A percentile compares a stretch with the other conserved stretches of the same genome.
Conservation (phyloP, 306 rosid genomes). For the Casuarina cunninghamiana region DNA sequence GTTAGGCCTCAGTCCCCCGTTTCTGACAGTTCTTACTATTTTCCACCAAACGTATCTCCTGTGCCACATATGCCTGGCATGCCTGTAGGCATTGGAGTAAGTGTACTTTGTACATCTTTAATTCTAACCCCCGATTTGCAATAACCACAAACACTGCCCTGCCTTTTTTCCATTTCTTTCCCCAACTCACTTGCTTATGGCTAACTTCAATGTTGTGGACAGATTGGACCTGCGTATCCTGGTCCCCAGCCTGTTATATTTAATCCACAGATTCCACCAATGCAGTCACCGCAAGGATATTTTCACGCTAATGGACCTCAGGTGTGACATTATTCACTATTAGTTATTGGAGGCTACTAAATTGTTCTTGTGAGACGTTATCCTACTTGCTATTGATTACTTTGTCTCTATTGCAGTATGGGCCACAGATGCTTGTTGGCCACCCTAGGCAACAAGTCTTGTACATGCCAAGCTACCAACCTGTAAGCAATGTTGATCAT, state of each 20-base stretch:
- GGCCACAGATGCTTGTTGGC: constrained; percentile 68
- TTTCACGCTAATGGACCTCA: constrained; percentile 91
- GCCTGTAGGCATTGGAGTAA: constrained; percentile 87
- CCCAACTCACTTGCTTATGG: constrained; percentile 4
- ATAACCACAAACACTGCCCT: too few relatives aligned
- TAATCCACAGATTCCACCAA: constrained; percentile 71
- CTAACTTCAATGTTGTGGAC: constrained; percentile 33
- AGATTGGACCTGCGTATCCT: constrained; percentile 75
- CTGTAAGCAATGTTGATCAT: constrained; percentile 60
- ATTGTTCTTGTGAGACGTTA: not conserved
- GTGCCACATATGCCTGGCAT: constrained; percentile 73
- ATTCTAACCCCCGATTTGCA: not conserved
- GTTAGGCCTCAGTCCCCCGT: constrained; percentile 86
- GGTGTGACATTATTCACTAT: constrained; percentile 44
- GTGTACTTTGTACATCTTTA: constrained; percentile 24
- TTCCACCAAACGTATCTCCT: constrained; percentile 49
- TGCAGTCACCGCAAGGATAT: constrained; percentile 68
- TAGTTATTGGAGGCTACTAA: constrained; percentile 12
- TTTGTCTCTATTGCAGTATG: constrained; percentile 64
- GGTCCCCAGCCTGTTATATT: constrained; percentile 75
- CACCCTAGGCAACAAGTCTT: constrained; percentile 84
- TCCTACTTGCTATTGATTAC: constrained; percentile 12
- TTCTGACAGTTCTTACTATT: constrained; percentile 81
- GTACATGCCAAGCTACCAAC: constrained; percentile 74
- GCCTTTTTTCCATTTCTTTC: constrained; percentile 7